Percentiles rank a stretch among this genome's conserved stretches.
Evolutionary conservation across 805 yeast species (phyloP).

Genomic region (Teunomyces cretensis): DNA sequence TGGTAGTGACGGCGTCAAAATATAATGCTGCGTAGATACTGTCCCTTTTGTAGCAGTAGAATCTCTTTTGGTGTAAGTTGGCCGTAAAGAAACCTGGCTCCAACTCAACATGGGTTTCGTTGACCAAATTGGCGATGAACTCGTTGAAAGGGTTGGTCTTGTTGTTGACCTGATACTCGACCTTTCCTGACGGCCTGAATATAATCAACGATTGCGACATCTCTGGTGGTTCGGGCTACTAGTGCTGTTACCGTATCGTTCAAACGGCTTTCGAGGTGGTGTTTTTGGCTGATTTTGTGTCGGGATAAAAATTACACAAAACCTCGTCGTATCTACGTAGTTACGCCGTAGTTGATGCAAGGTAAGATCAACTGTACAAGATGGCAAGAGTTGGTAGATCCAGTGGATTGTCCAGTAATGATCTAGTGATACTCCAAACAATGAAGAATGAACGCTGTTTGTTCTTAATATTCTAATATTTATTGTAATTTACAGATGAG

Average conservation of each 20-base stretch:
- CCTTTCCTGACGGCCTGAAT: conserved; percentile 35
- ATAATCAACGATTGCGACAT: conserved; percentile 44
- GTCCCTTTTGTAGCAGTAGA: conserved; percentile 30
- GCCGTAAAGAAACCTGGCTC: conserved; percentile 34
- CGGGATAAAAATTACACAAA: too few species aligned
- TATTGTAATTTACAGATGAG: too few species aligned
- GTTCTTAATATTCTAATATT: too few species aligned
- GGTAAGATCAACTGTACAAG: too few species aligned
- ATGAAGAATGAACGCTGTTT: too few species aligned
- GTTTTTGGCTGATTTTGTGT: too few species aligned
- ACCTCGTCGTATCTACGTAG: too few species aligned
- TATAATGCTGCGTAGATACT: conserved; percentile 35
- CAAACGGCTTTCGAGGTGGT: too few species aligned
- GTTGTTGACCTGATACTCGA: conserved; percentile 36
- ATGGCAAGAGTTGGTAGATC: too few species aligned
- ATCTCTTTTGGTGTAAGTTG: conserved; percentile 32
- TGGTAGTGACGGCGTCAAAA: conserved; percentile 38
- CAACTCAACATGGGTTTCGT: conserved; percentile 33
- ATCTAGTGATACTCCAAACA: too few species aligned
- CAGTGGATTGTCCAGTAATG: too few species aligned
- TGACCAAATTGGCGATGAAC: conserved; percentile 32
- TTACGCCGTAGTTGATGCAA: too few species aligned
- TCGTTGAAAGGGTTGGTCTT: conserved; percentile 41
- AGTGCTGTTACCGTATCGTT: neutral
- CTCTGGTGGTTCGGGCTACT: neutral